phyloP scores from a whole-genome alignment of 2,329 filamentous ascomycete genomes.

The Bipolaris oryzae region DNA sequence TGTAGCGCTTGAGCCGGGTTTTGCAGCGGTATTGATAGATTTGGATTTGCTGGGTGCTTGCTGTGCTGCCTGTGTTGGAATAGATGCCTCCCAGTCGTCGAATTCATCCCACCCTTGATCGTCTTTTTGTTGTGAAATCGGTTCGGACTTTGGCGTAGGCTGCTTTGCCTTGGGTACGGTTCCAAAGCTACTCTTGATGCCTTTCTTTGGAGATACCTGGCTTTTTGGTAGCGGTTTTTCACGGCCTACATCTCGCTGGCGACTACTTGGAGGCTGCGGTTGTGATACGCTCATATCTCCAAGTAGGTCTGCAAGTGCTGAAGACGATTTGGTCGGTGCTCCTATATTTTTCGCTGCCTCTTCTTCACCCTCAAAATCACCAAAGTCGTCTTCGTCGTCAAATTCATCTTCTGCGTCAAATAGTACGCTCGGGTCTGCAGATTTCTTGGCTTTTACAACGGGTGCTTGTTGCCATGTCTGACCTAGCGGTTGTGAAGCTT shows the following conservation, averaged over 20 bases:
- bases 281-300: constrained; percentile 35
- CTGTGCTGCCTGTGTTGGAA: constrained; percentile 20
- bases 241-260: neutral
- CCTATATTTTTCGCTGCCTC: constrained; percentile 2
- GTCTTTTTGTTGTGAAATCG: constrained; percentile 23
- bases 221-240: neutral
- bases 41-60: constrained; percentile 13
- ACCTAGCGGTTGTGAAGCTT: constrained; percentile 14
- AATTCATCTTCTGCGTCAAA: constrained; percentile 49
- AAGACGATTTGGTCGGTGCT: constrained; percentile 14
- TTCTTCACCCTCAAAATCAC: constrained; percentile 42
- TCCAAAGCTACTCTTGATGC: constrained; percentile 21
- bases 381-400: constrained; percentile 48
- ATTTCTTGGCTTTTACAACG: constrained; percentile 40
- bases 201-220: constrained; percentile 15
- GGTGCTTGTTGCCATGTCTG: constrained; percentile 34
- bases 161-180: constrained; percentile 15
- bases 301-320: constrained; percentile 35
- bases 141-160: constrained; percentile 2
- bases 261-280: constrained; percentile 14
- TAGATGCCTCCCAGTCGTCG: constrained; percentile 49
- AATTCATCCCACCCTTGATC: constrained; percentile 57
- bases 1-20: neutral
- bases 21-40: constrained; percentile 1
- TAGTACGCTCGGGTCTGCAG: constrained; percentile 46